phyloP scores from a whole-genome alignment of 495 filamentous ascomycete species.

The Podospora didyma region DNA sequence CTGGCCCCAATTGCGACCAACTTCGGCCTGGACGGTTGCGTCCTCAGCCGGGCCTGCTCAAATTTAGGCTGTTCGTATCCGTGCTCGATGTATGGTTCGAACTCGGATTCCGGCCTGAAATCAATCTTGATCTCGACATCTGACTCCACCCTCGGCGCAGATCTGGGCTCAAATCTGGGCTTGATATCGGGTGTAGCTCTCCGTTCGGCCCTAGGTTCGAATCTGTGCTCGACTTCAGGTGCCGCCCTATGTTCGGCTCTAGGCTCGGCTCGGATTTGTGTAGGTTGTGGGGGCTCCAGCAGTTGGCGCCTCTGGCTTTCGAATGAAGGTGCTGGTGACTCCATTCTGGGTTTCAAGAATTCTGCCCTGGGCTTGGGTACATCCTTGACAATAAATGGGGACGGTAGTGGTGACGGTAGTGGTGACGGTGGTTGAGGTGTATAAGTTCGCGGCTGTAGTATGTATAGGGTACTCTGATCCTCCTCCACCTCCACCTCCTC shows the following conservation, averaged over 20 bases:
- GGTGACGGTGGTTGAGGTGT: slow-evolving; percentile 47
- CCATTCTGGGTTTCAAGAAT: background rate
- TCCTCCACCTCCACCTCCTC: slow-evolving; percentile 11
- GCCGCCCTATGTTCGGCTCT: no score
- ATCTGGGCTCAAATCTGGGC: background rate
- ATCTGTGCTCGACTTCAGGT: no score
- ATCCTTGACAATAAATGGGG: slow-evolving; percentile 26
- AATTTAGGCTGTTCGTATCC: background rate
- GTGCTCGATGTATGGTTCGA: background rate
- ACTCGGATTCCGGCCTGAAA: background rate
- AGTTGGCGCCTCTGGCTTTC: slow-evolving; percentile 7
- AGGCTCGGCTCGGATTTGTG: no score
- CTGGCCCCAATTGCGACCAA: slow-evolving; percentile 24
- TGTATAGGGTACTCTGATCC: slow-evolving; percentile 33
- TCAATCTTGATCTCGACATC: background rate
- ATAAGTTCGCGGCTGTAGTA: slow-evolving; percentile 51
- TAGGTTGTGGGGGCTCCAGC: slow-evolving; percentile 3
- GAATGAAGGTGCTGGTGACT: background rate
- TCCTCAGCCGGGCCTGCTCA: slow-evolving; percentile 7
- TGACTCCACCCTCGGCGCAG: background rate
- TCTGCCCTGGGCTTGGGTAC: slow-evolving; percentile 4
- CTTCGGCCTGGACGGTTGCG: slow-evolving; percentile 15
- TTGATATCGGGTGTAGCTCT: background rate
- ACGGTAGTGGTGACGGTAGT: slow-evolving; percentile 46
- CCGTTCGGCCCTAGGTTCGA: background rate